Evolutionary conservation across 495 filamentous ascomycete species (phyloP), one percentile per base, ranked within the genome.

Genomic region (Aspergillus hancockii): DNA sequence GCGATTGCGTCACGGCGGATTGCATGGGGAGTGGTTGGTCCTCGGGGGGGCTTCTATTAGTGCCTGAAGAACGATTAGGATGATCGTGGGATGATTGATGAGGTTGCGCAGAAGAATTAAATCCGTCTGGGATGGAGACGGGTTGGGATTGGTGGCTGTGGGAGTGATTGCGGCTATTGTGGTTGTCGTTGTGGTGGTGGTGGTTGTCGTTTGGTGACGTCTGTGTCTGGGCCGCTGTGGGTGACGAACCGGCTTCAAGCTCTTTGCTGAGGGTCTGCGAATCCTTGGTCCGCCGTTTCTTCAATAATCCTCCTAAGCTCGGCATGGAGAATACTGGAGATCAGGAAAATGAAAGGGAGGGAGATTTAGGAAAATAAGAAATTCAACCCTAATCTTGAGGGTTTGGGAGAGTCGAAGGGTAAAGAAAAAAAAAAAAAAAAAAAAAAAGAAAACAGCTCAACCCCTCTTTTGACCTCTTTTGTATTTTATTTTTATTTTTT

Each of bases 201-300:
- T 67, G 66, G 66, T 75, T 59, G 59, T 70, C 58, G 63, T 69
- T 66, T 65, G 76, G 62, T 74, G 66, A 81, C 78, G 71, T 82
- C 75, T 64, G 71, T 69, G 72, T 77, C 78, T 71, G 67, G 57
- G 67, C 66, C 53, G 73, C 73, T 25, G 79, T 77, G 56, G 87
- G 81, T 67, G 87, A 88, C 63, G 81, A 83, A 66, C 82, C 82
- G 67, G 67, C 68, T 62, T 69, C 60, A 52, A 74, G 67, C 69
- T 85, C 81, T 70, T 83, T 83, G 61, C 75, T 75, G 70, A 80
- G 76, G 70, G 72, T 72, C 64, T 78, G 75, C 67, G 77, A 80
- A 72, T 91, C 88, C 86, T 91, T 96, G 78, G 93, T 95, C 83
- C 91, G 87, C 83, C 95, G 92, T 87, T 96, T 97, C 84, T 97